Evolutionary conservation across 805 yeast genomes (phyloP).

Genomic region (Wickerhamomyces bisporus): DNA sequence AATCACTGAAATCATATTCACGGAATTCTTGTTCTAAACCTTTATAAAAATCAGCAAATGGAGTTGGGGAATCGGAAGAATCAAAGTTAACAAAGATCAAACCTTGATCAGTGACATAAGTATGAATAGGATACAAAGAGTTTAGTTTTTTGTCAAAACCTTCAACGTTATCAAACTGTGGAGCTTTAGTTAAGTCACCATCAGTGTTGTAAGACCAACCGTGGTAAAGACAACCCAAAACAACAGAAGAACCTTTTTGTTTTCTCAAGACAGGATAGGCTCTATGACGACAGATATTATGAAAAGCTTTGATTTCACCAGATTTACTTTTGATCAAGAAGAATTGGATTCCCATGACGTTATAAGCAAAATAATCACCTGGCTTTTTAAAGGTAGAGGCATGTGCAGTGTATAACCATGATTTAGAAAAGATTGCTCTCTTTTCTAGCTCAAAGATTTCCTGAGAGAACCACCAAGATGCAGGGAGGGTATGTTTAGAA

Average conservation of each 20-base stretch:
- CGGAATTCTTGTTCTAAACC: slow-evolving; percentile 48
- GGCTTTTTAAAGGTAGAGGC: slow-evolving; percentile 47
- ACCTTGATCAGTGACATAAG: slow-evolving; percentile 52
- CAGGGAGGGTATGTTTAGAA: slow-evolving; percentile 52
- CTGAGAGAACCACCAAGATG: slow-evolving; percentile 62
- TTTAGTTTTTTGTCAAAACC: slow-evolving; percentile 54
- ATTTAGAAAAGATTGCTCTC: slow-evolving; percentile 49
- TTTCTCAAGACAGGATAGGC: slow-evolving; percentile 59
- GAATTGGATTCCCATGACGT: slow-evolving; percentile 48
- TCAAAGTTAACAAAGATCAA: slow-evolving; percentile 53
- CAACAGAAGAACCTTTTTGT: slow-evolving; percentile 51
- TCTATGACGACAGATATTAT: slow-evolving; percentile 61
- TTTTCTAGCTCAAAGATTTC: slow-evolving; percentile 54
- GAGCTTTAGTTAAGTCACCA: slow-evolving; percentile 55
- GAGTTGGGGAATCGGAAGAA: slow-evolving; percentile 32
- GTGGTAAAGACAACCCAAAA: slow-evolving; percentile 57
- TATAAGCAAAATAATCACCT: slow-evolving; percentile 51
- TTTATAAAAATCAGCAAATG: slow-evolving; percentile 47
- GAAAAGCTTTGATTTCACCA: slow-evolving; percentile 55
- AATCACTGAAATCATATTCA: slow-evolving; percentile 55
- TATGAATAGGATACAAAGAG: slow-evolving; percentile 48
- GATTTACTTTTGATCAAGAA: slow-evolving; percentile 48
- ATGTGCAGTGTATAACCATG: slow-evolving; percentile 54
- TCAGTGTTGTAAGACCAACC: slow-evolving; percentile 65
- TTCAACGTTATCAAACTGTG: slow-evolving; percentile 54